Conservation (phyloP, 192 early-diverging fungal genomes). For the Pilaira anomala region DNA sequence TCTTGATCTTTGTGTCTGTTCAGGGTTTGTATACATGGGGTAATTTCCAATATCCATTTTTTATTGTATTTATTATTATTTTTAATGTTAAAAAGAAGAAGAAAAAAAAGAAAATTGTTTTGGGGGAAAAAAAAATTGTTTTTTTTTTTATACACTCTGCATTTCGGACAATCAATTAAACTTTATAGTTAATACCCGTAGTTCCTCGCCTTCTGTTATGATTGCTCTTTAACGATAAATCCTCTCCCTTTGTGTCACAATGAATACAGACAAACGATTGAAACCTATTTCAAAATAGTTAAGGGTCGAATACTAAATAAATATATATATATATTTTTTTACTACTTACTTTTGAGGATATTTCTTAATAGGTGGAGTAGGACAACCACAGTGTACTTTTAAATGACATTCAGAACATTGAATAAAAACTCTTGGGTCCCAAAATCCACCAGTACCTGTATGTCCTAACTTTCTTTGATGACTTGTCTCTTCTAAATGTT, state of each 20-base stretch:
- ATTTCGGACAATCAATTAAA: not conserved
- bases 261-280: slow-evolving; percentile 5
- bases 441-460: not conserved
- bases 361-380: slow-evolving; percentile 8
- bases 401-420: not conserved
- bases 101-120: not conserved
- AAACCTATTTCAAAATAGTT: not conserved
- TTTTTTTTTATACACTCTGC: not conserved
- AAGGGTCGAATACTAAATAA: not conserved
- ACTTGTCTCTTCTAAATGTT: not conserved
- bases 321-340: not conserved
- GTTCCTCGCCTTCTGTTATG: not conserved
- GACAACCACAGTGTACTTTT: slow-evolving; percentile 11
- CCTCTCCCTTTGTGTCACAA: slow-evolving; percentile 1
- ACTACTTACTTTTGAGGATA: slow-evolving; percentile 7
- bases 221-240: not conserved
- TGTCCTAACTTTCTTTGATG: not conserved
- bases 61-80: too few relatives aligned
- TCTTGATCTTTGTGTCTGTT: not conserved
- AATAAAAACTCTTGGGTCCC: slow-evolving; percentile 20
- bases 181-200: not conserved
- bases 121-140: not conserved
- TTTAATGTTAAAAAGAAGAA: not conserved
- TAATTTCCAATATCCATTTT: slow-evolving; percentile 1
- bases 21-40: not conserved